Conservation (phyloP, 257 asterid species). For the Salvia splendens region DNA sequence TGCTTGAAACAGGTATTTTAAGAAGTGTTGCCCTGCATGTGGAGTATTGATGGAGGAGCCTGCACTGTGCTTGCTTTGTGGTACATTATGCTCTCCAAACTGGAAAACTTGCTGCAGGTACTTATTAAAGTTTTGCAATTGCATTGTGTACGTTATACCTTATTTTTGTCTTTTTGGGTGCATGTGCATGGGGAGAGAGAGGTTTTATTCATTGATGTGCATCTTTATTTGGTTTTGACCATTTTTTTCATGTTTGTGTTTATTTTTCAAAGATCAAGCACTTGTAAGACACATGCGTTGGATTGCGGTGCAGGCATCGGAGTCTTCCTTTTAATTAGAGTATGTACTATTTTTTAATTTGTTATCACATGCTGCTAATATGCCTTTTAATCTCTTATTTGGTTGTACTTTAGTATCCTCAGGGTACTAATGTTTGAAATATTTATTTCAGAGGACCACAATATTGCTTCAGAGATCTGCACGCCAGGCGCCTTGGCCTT, state of each 20-base stretch:
- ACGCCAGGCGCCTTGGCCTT: slow-evolving; percentile 97
- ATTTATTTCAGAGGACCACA: slow-evolving; percentile 69
- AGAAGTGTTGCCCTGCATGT: slow-evolving; percentile 74
- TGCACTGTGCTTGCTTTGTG: slow-evolving; percentile 88
- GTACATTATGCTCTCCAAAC: slow-evolving; percentile 87
- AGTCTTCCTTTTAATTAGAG: slow-evolving; percentile 86
- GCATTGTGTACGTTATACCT: not conserved
- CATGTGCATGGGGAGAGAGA: not conserved
- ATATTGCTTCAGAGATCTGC: slow-evolving; percentile 90
- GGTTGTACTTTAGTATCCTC: slow-evolving; percentile 20
- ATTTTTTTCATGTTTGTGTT: slow-evolving; percentile 9
- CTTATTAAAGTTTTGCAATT: not conserved
- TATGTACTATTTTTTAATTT: slow-evolving; percentile 40
- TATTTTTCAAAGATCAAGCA: slow-evolving; percentile 56
- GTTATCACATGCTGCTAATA: slow-evolving; percentile 15
- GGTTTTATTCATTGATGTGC: not conserved
- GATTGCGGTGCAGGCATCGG: slow-evolving; percentile 95
- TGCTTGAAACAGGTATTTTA: slow-evolving; percentile 65
- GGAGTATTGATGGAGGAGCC: slow-evolving; percentile 75
- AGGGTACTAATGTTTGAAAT: slow-evolving; percentile 18
- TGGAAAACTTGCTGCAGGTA: slow-evolving; percentile 97
- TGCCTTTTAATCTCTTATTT: slow-evolving; percentile 17
- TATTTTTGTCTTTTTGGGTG: slow-evolving; percentile 6
- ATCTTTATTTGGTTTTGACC: slow-evolving; percentile 29
- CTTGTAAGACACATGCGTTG: slow-evolving; percentile 78